Percentiles rank a stretch among this genome's conserved stretches.
Evolutionary conservation across 345 rosid genomes (phyloP).

Genomic region (Laguncularia racemosa): DNA sequence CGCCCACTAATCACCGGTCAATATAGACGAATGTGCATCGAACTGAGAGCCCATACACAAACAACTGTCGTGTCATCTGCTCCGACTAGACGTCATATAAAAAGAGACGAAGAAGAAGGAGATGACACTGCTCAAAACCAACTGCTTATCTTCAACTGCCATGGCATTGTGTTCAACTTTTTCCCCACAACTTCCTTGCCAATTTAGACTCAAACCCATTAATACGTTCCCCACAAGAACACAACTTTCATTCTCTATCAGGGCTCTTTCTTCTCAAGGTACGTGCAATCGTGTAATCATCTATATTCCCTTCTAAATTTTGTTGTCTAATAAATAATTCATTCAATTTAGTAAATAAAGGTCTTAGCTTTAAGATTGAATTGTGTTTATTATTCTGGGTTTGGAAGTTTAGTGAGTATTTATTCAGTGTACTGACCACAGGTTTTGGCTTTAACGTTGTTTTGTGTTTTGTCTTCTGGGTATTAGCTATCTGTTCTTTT

Average conservation of each 20-base stretch:
- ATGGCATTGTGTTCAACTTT: conserved; percentile 60
- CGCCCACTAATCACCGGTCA: no score
- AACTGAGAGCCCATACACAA: conserved; percentile 5
- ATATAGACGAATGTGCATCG: background rate
- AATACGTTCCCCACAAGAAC: conserved; percentile 25
- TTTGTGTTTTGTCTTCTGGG: no score
- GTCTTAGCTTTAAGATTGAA: no score
- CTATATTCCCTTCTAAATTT: no score
- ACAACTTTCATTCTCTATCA: conserved; percentile 18
- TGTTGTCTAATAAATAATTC: no score
- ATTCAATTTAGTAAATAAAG: no score
- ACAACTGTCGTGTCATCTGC: background rate
- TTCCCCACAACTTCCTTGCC: conserved; percentile 45
- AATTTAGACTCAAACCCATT: conserved; percentile 31
- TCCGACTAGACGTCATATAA: no score
- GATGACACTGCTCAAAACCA: conserved; percentile 11
- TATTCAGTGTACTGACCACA: no score
- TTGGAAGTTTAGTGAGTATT: no score
- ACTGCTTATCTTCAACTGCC: conserved; percentile 26
- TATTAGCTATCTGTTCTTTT: no score
- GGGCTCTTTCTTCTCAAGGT: conserved; percentile 46
- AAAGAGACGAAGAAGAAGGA: conserved; percentile 1
- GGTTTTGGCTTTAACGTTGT: no score
- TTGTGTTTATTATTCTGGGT: no score
- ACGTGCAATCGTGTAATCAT: conserved; percentile 28